Evolutionary conservation across 345 rosid species (phyloP).

Genomic region (Gossypium arboreum): DNA sequence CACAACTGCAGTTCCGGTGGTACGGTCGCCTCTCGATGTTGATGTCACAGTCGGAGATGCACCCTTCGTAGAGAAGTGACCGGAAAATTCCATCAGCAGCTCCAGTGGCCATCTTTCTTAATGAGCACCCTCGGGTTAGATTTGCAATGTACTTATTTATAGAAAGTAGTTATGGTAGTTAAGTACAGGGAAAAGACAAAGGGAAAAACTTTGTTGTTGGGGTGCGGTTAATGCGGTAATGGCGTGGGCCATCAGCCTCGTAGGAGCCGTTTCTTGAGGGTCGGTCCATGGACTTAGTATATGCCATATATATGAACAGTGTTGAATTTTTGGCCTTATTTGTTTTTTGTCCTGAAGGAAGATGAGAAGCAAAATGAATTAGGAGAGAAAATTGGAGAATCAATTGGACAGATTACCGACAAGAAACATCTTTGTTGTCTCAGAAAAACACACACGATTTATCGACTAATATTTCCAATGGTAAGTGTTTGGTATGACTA

Average conservation of each 20-base stretch:
- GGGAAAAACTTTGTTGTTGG: background rate
- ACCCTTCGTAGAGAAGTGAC: slow-evolving; percentile 45
- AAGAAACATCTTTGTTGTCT: slow-evolving; percentile 9
- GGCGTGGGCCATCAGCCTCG: slow-evolving; percentile 9
- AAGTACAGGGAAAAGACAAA: background rate
- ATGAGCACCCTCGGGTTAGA: background rate
- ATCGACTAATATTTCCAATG: background rate
- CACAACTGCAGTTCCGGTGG: slow-evolving; percentile 60
- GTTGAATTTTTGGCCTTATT: background rate
- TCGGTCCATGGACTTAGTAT: background rate
- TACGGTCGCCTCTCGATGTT: slow-evolving; percentile 58
- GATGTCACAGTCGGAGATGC: slow-evolving; percentile 43
- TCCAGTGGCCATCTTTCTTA: slow-evolving; percentile 38
- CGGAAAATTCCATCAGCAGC: slow-evolving; percentile 57
- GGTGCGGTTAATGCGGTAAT: slow-evolving; percentile 1
- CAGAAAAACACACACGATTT: background rate
- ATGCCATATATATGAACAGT: background rate
- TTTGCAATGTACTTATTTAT: background rate
- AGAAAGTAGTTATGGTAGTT: slow-evolving; percentile 12
- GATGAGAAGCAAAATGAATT: background rate
- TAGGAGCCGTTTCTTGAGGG: slow-evolving; percentile 18
- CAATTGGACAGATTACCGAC: background rate
- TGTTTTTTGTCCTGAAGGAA: background rate
- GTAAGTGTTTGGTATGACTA: background rate
- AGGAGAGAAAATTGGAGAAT: background rate